Evolutionary conservation across 176 grass and related monocot genomes (phyloP).

Genomic region (Chloris gayana): DNA sequence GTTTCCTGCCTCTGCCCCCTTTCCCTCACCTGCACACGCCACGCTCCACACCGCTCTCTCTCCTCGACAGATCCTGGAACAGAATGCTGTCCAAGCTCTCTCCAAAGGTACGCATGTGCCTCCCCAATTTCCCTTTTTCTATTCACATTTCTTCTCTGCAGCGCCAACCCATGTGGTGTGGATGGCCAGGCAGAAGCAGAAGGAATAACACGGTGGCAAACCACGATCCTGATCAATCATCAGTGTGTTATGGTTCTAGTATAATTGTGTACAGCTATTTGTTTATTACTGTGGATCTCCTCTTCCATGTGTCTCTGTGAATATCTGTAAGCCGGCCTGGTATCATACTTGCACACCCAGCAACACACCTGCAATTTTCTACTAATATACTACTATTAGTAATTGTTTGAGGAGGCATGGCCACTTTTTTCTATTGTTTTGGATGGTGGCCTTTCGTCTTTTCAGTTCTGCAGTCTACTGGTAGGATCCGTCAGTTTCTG

Average conservation of each 20-base stretch:
- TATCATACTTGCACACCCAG: conserved; percentile 18
- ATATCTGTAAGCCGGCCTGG: neutral
- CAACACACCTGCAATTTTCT: conserved; percentile 4
- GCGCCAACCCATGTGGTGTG: neutral
- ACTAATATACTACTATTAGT: too few species aligned
- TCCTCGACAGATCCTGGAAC: neutral
- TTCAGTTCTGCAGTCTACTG: neutral
- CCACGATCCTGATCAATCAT: too few species aligned
- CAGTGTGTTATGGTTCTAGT: neutral
- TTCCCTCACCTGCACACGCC: neutral
- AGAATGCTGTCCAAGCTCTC: neutral
- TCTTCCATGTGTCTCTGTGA: conserved; percentile 26
- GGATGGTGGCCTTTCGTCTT: neutral
- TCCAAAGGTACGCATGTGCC: conserved; percentile 18
- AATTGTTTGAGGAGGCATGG: neutral
- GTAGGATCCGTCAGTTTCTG: conserved; percentile 24
- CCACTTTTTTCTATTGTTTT: neutral
- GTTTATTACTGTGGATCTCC: conserved; percentile 1
- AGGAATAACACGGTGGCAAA: conserved; percentile 13
- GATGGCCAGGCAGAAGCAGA: neutral
- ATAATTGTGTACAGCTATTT: neutral
- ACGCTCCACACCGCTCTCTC: neutral
- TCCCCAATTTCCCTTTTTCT: neutral
- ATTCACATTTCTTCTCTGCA: neutral
- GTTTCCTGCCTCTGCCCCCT: neutral